phyloP scores from a whole-genome alignment of 1,139 yeast species.

The Taphrina populina region DNA sequence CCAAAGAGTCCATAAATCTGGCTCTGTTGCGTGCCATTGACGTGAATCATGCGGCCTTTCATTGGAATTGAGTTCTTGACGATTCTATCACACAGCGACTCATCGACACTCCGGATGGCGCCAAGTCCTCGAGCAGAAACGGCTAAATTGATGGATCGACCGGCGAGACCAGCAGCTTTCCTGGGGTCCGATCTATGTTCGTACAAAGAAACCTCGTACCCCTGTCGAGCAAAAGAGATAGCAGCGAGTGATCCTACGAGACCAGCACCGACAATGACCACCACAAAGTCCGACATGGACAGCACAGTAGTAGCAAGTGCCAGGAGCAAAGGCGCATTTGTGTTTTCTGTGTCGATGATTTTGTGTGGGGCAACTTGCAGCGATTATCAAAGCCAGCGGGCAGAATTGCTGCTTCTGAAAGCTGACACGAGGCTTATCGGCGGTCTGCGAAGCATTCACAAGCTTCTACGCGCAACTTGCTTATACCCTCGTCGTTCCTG shows the following conservation, averaged over 20 bases:
- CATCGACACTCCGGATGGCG: slow-evolving; percentile 64
- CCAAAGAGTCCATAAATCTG: slow-evolving; percentile 83
- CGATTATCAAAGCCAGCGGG: no score
- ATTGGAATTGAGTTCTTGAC: slow-evolving; percentile 71
- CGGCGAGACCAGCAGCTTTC: slow-evolving; percentile 39
- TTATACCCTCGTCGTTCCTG: no score
- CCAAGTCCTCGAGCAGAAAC: slow-evolving; percentile 79
- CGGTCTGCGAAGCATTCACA: no score
- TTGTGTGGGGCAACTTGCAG: no score
- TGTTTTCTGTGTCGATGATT: no score
- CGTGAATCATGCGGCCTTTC: slow-evolving; percentile 89
- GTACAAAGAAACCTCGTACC: slow-evolving; percentile 69
- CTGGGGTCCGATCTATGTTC: slow-evolving; percentile 57
- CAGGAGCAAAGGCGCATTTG: no score
- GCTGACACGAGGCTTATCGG: no score
- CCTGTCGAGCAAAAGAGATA: slow-evolving; percentile 68
- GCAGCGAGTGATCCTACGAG: slow-evolving; percentile 88
- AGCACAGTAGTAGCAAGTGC: no score
- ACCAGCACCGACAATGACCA: slow-evolving; percentile 64
- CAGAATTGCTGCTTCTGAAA: no score
- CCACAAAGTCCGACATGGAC: slow-evolving; percentile 34
- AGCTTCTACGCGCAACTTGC: no score
- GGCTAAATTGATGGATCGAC: slow-evolving; percentile 80
- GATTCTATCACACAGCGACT: slow-evolving; percentile 57
- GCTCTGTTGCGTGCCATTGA: slow-evolving; percentile 62